Conservation (phyloP, 1,139 yeast species). For the Saccharomyces hybrid region DNA sequence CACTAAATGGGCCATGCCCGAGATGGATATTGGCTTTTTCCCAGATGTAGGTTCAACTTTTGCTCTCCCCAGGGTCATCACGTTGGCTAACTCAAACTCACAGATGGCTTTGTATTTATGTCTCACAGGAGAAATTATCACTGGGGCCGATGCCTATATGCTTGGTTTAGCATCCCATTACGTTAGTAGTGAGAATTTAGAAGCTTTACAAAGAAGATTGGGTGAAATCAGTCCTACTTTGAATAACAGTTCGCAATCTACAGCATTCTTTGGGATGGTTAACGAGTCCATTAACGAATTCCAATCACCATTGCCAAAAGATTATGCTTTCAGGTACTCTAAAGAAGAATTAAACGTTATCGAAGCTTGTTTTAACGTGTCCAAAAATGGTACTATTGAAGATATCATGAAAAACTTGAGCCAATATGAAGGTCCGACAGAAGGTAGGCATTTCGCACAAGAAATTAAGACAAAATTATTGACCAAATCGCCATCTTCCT, state of each 20-base stretch:
- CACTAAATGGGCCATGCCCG: conserved; percentile 95
- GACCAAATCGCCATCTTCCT: conserved; percentile 61
- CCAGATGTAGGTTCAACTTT: conserved; percentile 95
- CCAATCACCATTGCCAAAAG: conserved; percentile 58
- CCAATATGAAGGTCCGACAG: conserved; percentile 24
- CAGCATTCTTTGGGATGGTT: conserved; percentile 38
- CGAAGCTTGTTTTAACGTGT: conserved; percentile 53
- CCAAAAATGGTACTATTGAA: conserved; percentile 46
- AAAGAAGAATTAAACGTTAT: conserved; percentile 53
- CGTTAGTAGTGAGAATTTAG: conserved; percentile 58
- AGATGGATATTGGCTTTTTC: conserved; percentile 91
- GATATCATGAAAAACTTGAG: conserved; percentile 53
- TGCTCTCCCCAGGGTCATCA: conserved; percentile 63
- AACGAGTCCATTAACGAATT: conserved; percentile 73
- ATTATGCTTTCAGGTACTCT: conserved; percentile 53
- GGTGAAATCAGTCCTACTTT: conserved; percentile 37
- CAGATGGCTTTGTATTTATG: conserved; percentile 81
- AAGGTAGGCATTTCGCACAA: conserved; percentile 62
- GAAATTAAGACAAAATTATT: conserved; percentile 49
- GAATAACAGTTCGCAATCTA: conserved; percentile 11
- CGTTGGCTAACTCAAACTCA: conserved; percentile 45
- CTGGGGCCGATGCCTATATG: conserved; percentile 71
- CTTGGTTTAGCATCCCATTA: conserved; percentile 90
- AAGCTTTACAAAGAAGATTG: conserved; percentile 56
- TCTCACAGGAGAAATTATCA: conserved; percentile 71